These are phyloP conservation scores for Pythium dissotocum DNA, from an alignment of 352 stramenopile genomes.

Conservation along the genomic window DNA sequence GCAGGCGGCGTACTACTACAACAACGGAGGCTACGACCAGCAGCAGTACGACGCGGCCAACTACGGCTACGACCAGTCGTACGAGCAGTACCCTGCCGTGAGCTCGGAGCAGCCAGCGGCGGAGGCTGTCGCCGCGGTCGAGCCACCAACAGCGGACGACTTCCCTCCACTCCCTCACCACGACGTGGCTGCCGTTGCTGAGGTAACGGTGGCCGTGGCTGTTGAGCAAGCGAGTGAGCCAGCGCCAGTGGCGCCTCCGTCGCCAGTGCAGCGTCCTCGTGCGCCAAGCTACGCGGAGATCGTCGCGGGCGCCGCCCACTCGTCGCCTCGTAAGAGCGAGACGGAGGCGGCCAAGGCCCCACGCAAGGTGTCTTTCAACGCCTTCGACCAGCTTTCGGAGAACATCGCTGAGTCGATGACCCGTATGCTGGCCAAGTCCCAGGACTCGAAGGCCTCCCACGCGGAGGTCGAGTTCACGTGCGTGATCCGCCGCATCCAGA, in stretches of 20 bases:
- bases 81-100: slow-evolving; percentile 13
- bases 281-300: slow-evolving; percentile 34
- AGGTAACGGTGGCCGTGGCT: neutral
- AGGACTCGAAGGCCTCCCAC: slow-evolving; percentile 26
- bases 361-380: slow-evolving; percentile 16
- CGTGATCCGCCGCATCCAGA: slow-evolving; percentile 41
- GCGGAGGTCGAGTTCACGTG: slow-evolving; percentile 41
- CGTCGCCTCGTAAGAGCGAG: slow-evolving; percentile 10
- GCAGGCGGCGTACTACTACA: slow-evolving; percentile 17
- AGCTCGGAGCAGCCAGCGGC: slow-evolving; percentile 2
- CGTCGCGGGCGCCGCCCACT: slow-evolving; percentile 15
- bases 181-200: neutral
- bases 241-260: neutral
- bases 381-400: slow-evolving; percentile 34
- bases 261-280: slow-evolving; percentile 12
- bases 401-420: slow-evolving; percentile 42
- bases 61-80: slow-evolving; percentile 23
- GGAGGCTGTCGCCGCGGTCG: neutral
- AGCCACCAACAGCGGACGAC: slow-evolving; percentile 3
- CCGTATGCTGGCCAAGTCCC: slow-evolving; percentile 38
- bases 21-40: slow-evolving; percentile 22
- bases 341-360: slow-evolving; percentile 7
- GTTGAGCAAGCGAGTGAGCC: neutral
- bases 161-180: slow-evolving; percentile 17
- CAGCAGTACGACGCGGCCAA: slow-evolving; percentile 14